Evolutionary conservation across 164 flowering plant species (phyloP).

Genomic region (Sedum album): DNA sequence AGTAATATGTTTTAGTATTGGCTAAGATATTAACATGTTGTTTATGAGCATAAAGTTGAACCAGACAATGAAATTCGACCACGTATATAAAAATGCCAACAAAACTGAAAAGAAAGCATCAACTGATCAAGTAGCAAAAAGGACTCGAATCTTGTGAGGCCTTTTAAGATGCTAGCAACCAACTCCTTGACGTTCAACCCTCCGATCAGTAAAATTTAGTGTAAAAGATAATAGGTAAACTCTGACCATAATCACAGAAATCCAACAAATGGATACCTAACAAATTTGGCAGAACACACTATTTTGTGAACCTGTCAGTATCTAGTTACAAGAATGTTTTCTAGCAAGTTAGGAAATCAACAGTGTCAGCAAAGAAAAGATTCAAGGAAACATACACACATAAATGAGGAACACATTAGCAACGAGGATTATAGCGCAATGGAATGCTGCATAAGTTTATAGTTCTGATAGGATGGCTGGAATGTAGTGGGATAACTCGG

Average conservation of each 20-base stretch:
- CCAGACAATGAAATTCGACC: too few relatives aligned
- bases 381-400: not conserved
- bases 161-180: too few relatives aligned
- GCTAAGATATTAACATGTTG: not conserved
- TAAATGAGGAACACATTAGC: not conserved
- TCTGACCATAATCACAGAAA: too few relatives aligned
- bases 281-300: too few relatives aligned
- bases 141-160: too few relatives aligned
- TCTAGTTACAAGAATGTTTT: not conserved
- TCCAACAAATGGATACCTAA: not conserved
- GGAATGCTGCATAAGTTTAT: conserved; percentile 8
- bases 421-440: not conserved
- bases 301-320: not conserved
- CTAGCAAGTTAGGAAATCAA: not conserved
- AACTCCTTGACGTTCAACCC: too few relatives aligned
- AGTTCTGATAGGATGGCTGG: conserved; percentile 98
- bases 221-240: too few relatives aligned
- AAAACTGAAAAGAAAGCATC: too few relatives aligned
- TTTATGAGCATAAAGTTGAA: not conserved
- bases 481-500: conserved; percentile 93
- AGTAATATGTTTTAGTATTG: not conserved
- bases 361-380: not conserved
- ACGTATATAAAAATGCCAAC: too few relatives aligned
- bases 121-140: too few relatives aligned
- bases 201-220: too few relatives aligned